These are phyloP conservation scores for Pseudotsuga menziesii DNA, from an alignment of 75 land plant genomes.

Conservation along the genomic window DNA sequence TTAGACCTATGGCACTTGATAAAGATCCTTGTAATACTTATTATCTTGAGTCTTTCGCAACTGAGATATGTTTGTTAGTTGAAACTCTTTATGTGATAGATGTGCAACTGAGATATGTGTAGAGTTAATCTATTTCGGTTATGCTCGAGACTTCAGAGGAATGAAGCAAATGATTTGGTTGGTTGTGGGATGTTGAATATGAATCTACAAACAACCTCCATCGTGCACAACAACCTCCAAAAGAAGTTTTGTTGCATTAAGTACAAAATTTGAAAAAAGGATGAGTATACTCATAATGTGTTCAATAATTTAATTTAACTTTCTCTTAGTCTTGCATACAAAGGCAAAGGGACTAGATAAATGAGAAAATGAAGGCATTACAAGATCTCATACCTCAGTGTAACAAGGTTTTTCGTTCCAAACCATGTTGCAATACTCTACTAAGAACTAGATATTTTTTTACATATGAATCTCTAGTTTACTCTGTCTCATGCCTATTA, in stretches of 20 bases:
- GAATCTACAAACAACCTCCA: conserved; percentile 32
- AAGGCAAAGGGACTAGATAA: conserved; percentile 64
- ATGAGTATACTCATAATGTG: conserved; percentile 32
- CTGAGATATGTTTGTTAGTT: too few relatives aligned
- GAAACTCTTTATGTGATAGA: neutral
- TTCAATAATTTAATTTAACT: neutral
- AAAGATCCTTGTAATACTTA: neutral
- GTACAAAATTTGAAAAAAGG: conserved; percentile 86
- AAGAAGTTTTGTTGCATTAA: conserved; percentile 91
- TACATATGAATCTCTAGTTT: neutral
- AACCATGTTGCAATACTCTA: neutral
- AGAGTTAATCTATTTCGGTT: conserved; percentile 1
- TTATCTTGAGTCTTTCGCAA: neutral
- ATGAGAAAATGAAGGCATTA: conserved; percentile 65
- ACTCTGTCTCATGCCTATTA: neutral
- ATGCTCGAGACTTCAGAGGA: neutral
- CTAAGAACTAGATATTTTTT: neutral
- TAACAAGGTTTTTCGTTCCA: conserved; percentile 44
- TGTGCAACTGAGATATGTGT: neutral
- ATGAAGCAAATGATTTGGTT: neutral
- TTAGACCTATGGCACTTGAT: neutral
- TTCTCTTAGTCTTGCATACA: conserved; percentile 11
- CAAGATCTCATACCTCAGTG: conserved; percentile 72
- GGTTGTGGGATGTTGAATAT: conserved; percentile 53
- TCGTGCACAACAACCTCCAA: conserved; percentile 50